Evolutionary conservation across 805 yeast genomes (phyloP).

Genomic region (Starmerella asiatica): DNA sequence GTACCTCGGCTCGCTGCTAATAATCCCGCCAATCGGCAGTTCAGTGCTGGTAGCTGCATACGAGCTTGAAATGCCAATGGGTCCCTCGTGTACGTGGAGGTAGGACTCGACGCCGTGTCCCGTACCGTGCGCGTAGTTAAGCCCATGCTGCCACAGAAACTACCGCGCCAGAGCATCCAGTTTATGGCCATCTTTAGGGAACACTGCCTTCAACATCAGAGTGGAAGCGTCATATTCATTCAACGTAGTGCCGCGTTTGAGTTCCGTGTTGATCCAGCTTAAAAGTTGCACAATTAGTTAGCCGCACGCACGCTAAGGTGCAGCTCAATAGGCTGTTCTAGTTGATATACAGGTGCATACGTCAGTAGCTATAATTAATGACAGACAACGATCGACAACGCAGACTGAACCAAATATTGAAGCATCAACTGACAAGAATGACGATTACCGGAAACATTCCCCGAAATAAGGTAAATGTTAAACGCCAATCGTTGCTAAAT

Average conservation of each 20-base stretch:
- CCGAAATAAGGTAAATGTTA: too few relatives aligned
- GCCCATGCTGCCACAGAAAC: conserved; percentile 65
- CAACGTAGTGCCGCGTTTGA: conserved; percentile 29
- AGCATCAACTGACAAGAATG: too few relatives aligned
- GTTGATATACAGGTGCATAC: too few relatives aligned
- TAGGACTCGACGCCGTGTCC: conserved; percentile 96
- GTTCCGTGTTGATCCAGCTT: conserved; percentile 65
- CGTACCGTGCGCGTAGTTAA: conserved; percentile 86
- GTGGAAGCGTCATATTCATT: conserved; percentile 58
- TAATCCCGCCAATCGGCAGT: conserved; percentile 49
- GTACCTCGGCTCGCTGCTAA: conserved; percentile 90
- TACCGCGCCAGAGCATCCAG: conserved; percentile 77
- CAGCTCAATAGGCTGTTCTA: too few relatives aligned
- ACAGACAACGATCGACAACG: too few relatives aligned
- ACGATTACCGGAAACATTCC: too few relatives aligned
- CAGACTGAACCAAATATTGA: too few relatives aligned
- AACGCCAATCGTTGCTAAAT: too few relatives aligned
- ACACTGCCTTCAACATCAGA: conserved; percentile 59
- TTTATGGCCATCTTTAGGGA: conserved; percentile 65
- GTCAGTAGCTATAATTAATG: neutral
- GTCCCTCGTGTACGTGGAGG: conserved; percentile 92
- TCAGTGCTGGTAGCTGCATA: conserved; percentile 34
- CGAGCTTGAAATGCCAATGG: conserved; percentile 51
- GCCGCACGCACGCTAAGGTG: too few relatives aligned
- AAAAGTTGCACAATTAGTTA: conserved; percentile 57